Evolutionary conservation across 768 basidiomycete genomes (phyloP).

Genomic region (Myochromella boudieri): DNA sequence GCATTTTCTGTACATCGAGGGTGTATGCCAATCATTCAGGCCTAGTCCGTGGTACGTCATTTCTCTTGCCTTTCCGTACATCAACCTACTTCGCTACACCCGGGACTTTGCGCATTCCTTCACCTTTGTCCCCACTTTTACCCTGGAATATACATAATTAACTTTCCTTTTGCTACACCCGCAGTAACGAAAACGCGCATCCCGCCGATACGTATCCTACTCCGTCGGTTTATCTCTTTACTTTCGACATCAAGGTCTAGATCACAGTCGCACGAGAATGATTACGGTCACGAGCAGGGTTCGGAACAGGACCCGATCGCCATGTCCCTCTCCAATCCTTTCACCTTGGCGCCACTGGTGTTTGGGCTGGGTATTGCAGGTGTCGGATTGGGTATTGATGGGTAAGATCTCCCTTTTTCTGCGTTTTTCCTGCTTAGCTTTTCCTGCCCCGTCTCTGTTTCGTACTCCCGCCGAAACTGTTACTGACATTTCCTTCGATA

Average conservation of each 20-base stretch:
- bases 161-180: background rate
- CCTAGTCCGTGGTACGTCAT: conserved; percentile 56
- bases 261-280: conserved; percentile 24
- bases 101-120: no score
- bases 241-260: conserved; percentile 30
- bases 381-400: conserved; percentile 51
- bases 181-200: conserved; percentile 62
- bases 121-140: no score
- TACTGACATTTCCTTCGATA: background rate
- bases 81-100: no score
- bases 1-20: conserved; percentile 55
- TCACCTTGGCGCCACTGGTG: conserved; percentile 60
- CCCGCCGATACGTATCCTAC: conserved; percentile 48
- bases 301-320: conserved; percentile 17
- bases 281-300: background rate
- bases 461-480: no score
- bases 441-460: background rate
- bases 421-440: background rate
- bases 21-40: conserved; percentile 64
- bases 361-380: conserved; percentile 56
- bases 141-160: no score
- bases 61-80: background rate
- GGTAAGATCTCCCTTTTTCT: conserved; percentile 38
- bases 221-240: conserved; percentile 45
- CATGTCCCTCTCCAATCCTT: conserved; percentile 69